Percentiles rank a stretch among this genome's conserved stretches.
Evolutionary conservation across 176 grass and related monocot genomes (phyloP).

Genomic region (Thinopyrum elongatum): DNA sequence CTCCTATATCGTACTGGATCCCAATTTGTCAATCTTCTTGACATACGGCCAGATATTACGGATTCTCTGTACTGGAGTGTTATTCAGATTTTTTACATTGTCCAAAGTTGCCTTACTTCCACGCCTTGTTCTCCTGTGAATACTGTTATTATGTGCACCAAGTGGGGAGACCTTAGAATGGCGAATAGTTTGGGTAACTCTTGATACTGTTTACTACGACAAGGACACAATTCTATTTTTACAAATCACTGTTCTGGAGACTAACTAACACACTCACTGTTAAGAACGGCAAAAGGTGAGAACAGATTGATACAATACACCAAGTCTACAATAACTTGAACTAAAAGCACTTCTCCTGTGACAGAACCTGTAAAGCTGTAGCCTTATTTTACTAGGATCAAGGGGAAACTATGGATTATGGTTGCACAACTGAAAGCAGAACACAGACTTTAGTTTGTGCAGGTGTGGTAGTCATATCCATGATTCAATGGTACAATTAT

Average conservation of each 20-base stretch:
- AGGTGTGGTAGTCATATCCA: slow-evolving; percentile 60
- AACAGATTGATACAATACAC: slow-evolving; percentile 20
- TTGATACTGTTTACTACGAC: slow-evolving; percentile 13
- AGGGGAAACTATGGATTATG: slow-evolving; percentile 26
- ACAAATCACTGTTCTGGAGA: slow-evolving; percentile 18
- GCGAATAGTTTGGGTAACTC: slow-evolving; percentile 5
- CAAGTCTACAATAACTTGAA: slow-evolving; percentile 20
- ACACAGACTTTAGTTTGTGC: background rate
- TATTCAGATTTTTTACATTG: background rate
- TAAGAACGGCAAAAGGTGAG: slow-evolving; percentile 13
- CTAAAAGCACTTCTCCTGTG: slow-evolving; percentile 29
- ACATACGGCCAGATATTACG: background rate
- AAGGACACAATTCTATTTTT: slow-evolving; percentile 28
- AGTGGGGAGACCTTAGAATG: background rate
- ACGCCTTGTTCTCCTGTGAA: background rate
- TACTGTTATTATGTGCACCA: background rate
- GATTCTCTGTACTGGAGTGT: background rate
- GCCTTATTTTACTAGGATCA: slow-evolving; percentile 44
- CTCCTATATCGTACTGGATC: background rate
- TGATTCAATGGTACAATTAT: slow-evolving; percentile 62
- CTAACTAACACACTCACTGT: slow-evolving; percentile 28
- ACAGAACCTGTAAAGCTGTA: slow-evolving; percentile 35
- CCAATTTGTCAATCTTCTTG: slow-evolving; percentile 8
- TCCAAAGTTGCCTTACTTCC: slow-evolving; percentile 3
- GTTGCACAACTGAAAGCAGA: slow-evolving; percentile 35